Evolutionary conservation across 345 rosid genomes (phyloP), one percentile per base, ranked within the genome.

Genomic region (Ricinus communis): DNA sequence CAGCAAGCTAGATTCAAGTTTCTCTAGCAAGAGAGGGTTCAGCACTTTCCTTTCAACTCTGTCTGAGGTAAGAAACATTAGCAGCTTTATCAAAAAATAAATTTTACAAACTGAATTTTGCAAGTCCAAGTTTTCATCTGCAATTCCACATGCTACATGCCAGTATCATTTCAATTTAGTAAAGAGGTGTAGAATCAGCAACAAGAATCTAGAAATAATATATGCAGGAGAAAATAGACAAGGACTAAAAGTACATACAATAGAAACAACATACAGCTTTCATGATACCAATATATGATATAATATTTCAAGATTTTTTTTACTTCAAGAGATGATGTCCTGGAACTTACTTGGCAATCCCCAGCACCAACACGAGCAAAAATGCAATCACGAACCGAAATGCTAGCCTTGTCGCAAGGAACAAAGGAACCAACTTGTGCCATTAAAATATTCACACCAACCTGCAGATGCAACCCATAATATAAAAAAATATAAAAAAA

Each of bases 281-380:
- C 36, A 14, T 49, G 25, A 41, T 43, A 43, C 21, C 27, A 36
- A 53, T 13, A 38, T 33, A 13, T 46, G n/a, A 45, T 41, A 61
- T 46, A 61, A 14, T 62, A 36, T 56, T 62, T 51, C 56, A 25
- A 41, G 43, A 71, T 51, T 27, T 45, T 27, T 45, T 50, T 33
- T 72, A 56, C 57, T 70, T 62, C 41, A 40, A 55, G 47, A 40
- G 53, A 14, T 71, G 36, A 65, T 54, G 47, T 56, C 53, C 68
- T 40, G 70, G 18, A 71, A 88, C 97, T 87, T 80, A 95, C 99
- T 82, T 95, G 99, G 84, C 99, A 92, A 72, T 92, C 99, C 58
- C 98, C 97, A 58, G 99, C 99, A 70, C 99, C 99, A 72, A 95
- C 97, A 70, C 97, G 98, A 36, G 99, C 96, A 68, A 95, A 92